Conservation (phyloP, 139 green algal genomes). For the Mesotaenium endlicherianum region DNA sequence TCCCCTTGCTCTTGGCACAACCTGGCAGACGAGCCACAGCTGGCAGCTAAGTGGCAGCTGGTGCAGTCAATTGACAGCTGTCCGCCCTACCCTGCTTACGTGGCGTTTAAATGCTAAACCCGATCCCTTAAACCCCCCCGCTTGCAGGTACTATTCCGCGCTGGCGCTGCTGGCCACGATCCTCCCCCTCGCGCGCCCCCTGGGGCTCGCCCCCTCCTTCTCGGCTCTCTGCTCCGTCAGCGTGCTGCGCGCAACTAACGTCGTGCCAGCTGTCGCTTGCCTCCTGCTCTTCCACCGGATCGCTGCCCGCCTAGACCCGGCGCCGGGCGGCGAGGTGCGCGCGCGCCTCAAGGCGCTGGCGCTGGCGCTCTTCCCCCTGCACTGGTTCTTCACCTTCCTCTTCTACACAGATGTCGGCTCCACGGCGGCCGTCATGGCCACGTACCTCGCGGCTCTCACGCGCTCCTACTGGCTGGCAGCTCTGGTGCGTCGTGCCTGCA, state of each 20-base stretch:
- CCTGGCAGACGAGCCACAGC: too few species aligned
- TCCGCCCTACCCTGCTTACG: too few species aligned
- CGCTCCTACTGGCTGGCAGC: not conserved
- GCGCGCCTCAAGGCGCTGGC: not conserved
- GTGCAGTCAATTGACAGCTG: too few species aligned
- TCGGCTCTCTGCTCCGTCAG: conserved; percentile 57
- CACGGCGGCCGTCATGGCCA: conserved; percentile 63
- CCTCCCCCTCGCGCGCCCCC: not conserved
- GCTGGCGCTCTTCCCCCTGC: conserved; percentile 66
- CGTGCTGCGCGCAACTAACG: conserved; percentile 66
- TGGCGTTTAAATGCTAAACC: too few species aligned
- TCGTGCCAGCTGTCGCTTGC: conserved; percentile 58
- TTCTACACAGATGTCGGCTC: conserved; percentile 91
- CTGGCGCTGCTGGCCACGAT: not conserved
- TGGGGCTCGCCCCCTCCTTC: not conserved
- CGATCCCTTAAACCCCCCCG: not conserved
- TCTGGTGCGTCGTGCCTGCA: not conserved
- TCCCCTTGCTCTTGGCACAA: too few species aligned
- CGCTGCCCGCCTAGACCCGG: not conserved
- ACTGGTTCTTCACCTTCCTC: conserved; percentile 87
- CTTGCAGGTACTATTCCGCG: conserved; percentile 8
- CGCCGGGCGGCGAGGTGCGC: not conserved
- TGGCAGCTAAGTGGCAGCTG: too few species aligned
- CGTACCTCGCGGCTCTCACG: conserved; percentile 50
- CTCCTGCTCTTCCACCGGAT: conserved; percentile 43